A percentile compares a stretch with the other conserved stretches of the same genome.
These are phyloP conservation scores for Diaporthe ampelina DNA, from an alignment of 2,329 filamentous ascomycete species.

Conservation along the genomic window DNA sequence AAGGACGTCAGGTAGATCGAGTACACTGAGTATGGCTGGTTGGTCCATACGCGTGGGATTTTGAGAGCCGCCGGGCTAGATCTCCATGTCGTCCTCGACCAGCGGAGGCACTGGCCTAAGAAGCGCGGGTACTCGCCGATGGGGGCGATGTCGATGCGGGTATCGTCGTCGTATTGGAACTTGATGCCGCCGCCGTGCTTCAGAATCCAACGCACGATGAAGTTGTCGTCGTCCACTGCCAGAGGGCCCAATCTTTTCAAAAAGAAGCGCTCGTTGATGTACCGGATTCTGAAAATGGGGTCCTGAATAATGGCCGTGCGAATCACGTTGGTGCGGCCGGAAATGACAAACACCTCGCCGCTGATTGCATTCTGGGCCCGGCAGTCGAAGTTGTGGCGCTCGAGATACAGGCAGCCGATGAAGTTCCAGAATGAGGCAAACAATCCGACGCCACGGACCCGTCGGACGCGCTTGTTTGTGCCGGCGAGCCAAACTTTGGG, in stretches of 20 bases:
- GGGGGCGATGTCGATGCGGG: not conserved
- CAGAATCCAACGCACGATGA: not conserved
- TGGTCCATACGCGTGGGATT: not conserved
- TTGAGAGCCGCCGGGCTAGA: not conserved
- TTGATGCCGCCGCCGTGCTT: not conserved
- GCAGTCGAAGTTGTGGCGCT: conserved; percentile 5
- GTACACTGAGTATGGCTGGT: not conserved
- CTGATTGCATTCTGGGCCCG: conserved; percentile 1
- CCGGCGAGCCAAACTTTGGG: not conserved
- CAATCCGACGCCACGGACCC: not conserved
- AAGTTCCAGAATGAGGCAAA: conserved; percentile 4
- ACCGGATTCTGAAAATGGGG: not conserved
- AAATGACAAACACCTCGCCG: conserved; percentile 8
- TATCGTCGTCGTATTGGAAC: not conserved
- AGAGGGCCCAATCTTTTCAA: not conserved
- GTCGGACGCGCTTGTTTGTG: conserved; percentile 1
- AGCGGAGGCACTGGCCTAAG: not conserved
- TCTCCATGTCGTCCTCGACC: conserved; percentile 5
- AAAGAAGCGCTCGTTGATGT: not conserved
- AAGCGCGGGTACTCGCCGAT: conserved; percentile 4
- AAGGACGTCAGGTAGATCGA: conserved; percentile 8
- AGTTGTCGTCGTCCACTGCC: not conserved
- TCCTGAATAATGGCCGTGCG: not conserved
- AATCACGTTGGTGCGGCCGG: not conserved
- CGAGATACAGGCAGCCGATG: conserved; percentile 1